Percentiles rank a stretch among this genome's conserved stretches.
Evolutionary conservation across 1,139 yeast genomes (phyloP).

Genomic region (Geotrichum carabidarum): DNA sequence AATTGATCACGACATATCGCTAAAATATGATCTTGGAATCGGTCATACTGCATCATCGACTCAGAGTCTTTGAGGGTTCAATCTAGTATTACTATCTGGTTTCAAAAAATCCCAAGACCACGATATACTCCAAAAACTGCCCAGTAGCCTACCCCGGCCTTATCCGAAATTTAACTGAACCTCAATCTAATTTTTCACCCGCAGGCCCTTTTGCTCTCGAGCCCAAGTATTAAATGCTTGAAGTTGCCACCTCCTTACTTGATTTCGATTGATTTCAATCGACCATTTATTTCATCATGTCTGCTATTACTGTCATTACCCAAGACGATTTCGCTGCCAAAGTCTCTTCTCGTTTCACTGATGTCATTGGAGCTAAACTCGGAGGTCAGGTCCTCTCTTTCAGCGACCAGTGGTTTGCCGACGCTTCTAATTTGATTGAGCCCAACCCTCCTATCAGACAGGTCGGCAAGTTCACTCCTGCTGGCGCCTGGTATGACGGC

Average conservation of each 20-base stretch:
- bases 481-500: slow-evolving; percentile 97
- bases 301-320: slow-evolving; percentile 6
- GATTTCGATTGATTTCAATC: not conserved
- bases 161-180: slow-evolving; percentile 4
- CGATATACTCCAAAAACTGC: slow-evolving; percentile 2
- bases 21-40: no score
- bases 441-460: slow-evolving; percentile 77
- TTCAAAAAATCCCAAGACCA: not conserved
- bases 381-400: slow-evolving; percentile 68
- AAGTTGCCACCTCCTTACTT: not conserved
- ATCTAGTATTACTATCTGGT: not conserved
- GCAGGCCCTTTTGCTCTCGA: not conserved
- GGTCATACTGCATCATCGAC: no score
- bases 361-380: slow-evolving; percentile 77
- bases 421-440: slow-evolving; percentile 79
- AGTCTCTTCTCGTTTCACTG: slow-evolving; percentile 18
- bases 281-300: slow-evolving; percentile 6
- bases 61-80: not conserved
- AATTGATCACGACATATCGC: no score
- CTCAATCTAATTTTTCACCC: not conserved
- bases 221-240: not conserved
- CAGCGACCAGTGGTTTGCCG: slow-evolving; percentile 94
- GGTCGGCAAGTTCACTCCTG: slow-evolving; percentile 67
- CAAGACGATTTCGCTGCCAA: slow-evolving; percentile 16
- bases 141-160: not conserved